phyloP scores from a whole-genome alignment of 2,329 filamentous ascomycete genomes.

The Aureobasidium sp. region DNA sequence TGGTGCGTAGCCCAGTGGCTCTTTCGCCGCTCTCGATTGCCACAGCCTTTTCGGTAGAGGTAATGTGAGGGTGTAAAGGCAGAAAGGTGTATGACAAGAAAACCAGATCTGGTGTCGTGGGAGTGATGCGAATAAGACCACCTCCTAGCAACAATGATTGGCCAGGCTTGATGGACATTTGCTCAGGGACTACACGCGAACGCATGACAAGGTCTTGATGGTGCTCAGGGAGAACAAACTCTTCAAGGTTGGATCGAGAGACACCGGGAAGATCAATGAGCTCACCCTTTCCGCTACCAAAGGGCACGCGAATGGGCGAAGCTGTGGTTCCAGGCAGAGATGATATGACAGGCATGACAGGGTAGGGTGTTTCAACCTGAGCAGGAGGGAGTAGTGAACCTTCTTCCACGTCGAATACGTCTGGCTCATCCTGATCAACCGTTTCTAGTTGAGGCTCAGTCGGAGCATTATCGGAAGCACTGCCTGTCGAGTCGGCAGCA shows the following conservation, averaged over 20 bases:
- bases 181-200: conserved; percentile 62
- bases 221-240: conserved; percentile 59
- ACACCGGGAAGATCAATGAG: conserved; percentile 88
- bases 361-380: conserved; percentile 65
- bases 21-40: conserved; percentile 60
- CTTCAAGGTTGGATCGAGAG: conserved; percentile 62
- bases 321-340: conserved; percentile 87
- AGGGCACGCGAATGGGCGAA: conserved; percentile 87
- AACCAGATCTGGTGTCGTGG: conserved; percentile 53
- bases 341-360: conserved; percentile 78
- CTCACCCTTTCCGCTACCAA: conserved; percentile 77
- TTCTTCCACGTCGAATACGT: conserved; percentile 21
- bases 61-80: conserved; percentile 67
- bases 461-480: neutral
- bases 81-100: conserved; percentile 84
- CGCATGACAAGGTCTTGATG: conserved; percentile 69
- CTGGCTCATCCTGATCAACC: neutral
- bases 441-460: neutral
- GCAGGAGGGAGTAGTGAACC: conserved; percentile 62
- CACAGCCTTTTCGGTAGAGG: conserved; percentile 70
- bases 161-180: conserved; percentile 62
- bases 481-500: neutral
- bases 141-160: conserved; percentile 68
- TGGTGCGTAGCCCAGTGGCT: conserved; percentile 48
- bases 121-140: conserved; percentile 81